Conservation (phyloP, 352 stramenopile species). For the Globisporangium takayamanum region DNA sequence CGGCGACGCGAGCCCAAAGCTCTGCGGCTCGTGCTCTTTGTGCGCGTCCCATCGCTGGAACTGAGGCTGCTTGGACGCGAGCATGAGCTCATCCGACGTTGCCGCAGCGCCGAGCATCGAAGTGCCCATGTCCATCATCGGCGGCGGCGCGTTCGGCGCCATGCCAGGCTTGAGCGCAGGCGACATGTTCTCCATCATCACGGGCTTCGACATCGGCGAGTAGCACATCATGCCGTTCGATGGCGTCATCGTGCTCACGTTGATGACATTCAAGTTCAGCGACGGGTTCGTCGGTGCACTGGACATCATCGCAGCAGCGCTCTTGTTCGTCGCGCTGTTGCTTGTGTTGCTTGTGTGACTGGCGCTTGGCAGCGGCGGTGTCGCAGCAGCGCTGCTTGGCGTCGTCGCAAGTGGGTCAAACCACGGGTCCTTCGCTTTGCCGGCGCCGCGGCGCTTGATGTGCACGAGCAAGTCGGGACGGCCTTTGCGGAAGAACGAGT, state of each 20-base stretch:
- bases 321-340: background rate
- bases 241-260: conserved; percentile 20
- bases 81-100: conserved; percentile 20
- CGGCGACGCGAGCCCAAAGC: conserved; percentile 27
- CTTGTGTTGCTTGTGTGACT: background rate
- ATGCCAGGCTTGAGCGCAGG: conserved; percentile 71
- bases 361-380: too few relatives aligned
- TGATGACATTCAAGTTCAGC: conserved; percentile 18
- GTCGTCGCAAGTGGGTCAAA: conserved; percentile 60
- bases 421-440: conserved; percentile 83
- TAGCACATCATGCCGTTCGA: conserved; percentile 48
- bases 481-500: conserved; percentile 81
- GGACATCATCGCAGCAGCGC: background rate
- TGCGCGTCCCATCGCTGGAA: conserved; percentile 28
- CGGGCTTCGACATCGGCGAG: conserved; percentile 73
- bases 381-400: background rate
- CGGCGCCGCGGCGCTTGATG: conserved; percentile 78
- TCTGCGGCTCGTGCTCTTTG: conserved; percentile 32
- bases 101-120: conserved; percentile 13
- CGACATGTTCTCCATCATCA: conserved; percentile 82
- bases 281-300: conserved; percentile 3
- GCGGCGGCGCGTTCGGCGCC: conserved; percentile 30
- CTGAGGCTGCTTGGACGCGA: conserved; percentile 14
- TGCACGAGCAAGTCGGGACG: conserved; percentile 73
- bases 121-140: conserved; percentile 51